Conservation (phyloP, 768 basidiomycete genomes). For the Lactifluus pinguis region DNA sequence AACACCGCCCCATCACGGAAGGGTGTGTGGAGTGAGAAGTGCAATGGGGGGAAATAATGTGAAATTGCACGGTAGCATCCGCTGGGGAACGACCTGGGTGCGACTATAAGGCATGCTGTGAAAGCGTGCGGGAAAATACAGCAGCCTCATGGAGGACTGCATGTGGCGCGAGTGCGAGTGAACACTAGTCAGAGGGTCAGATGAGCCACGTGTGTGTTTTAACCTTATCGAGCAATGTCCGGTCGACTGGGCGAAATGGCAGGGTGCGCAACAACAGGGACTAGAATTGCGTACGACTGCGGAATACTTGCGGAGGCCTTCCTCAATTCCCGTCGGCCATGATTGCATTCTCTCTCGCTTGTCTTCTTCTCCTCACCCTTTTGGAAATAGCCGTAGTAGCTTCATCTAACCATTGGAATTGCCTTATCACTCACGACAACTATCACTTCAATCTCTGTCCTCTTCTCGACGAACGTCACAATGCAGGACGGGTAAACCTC, state of each 20-base stretch:
- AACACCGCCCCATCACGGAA: background rate
- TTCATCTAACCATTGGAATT: conserved; percentile 1
- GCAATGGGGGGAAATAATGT: background rate
- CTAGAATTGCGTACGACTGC: background rate
- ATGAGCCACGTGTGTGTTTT: background rate
- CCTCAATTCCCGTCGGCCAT: background rate
- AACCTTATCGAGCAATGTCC: background rate
- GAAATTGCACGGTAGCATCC: background rate
- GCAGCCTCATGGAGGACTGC: background rate
- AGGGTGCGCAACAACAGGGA: background rate
- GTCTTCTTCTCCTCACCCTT: background rate
- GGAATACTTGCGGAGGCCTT: background rate
- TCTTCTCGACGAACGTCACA: conserved; percentile 20
- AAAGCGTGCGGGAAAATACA: background rate
- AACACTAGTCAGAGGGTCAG: too few species aligned
- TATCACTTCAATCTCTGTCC: conserved; percentile 26
- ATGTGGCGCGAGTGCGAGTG: background rate
- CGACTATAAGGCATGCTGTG: background rate
- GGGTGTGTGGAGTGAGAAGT: background rate
- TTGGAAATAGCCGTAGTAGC: background rate
- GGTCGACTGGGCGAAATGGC: too few species aligned
- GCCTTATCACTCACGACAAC: background rate
- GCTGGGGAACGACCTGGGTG: background rate
- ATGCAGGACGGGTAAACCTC: conserved; percentile 17
- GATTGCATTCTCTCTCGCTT: background rate